Evolutionary conservation across 306 rosid species (phyloP).

Genomic region (Phaseolus lunatus): DNA sequence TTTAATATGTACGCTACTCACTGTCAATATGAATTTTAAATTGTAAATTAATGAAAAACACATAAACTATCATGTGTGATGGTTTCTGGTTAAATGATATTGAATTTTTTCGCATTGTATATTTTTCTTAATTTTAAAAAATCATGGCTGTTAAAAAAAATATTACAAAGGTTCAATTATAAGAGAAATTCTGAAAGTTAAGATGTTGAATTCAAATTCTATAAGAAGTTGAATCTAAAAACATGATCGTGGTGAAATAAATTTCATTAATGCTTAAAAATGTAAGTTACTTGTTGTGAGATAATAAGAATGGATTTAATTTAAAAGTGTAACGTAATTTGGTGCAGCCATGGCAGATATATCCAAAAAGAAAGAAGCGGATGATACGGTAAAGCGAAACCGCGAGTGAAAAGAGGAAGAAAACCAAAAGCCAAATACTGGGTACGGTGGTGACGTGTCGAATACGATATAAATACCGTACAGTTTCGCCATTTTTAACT

Average conservation of each 20-base stretch:
- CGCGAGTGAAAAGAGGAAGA: constrained; percentile 5
- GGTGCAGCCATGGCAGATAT: neutral
- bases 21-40: no score
- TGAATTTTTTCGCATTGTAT: no score
- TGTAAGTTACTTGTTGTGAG: neutral
- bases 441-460: constrained; percentile 64
- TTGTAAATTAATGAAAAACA: no score
- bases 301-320: neutral
- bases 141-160: no score
- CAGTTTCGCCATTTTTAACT: constrained; percentile 57
- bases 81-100: no score
- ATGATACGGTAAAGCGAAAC: constrained; percentile 9
- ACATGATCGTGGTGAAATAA: neutral
- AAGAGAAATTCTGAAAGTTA: neutral
- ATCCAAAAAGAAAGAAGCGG: neutral
- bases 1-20: no score
- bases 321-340: neutral
- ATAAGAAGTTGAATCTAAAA: neutral
- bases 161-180: neutral
- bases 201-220: neutral
- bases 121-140: no score
- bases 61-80: no score
- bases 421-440: neutral
- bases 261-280: neutral
- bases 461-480: constrained; percentile 51